A percentile compares a stretch with the other conserved stretches of the same genome.
phyloP scores from a whole-genome alignment of 148 eudicot genomes.

The Arbutus unedo region DNA sequence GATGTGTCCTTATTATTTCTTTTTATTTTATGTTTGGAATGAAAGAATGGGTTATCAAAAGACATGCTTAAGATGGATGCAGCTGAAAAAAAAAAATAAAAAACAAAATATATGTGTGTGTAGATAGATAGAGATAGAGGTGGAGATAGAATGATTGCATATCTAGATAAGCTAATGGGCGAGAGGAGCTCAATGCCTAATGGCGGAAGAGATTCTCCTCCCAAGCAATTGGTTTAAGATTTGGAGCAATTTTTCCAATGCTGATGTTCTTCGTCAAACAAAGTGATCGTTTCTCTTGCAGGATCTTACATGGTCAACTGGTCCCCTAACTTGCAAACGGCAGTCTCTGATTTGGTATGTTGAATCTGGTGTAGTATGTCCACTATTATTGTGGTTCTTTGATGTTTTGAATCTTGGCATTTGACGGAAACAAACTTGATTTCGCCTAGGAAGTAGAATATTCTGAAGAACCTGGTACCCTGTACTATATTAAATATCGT shows the following conservation, averaged over 20 bases:
- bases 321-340: conserved; percentile 97
- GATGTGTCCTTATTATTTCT: background rate
- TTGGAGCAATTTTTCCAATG: background rate
- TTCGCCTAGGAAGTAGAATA: conserved; percentile 88
- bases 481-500: conserved; percentile 90
- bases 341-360: conserved; percentile 95
- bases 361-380: conserved; percentile 9
- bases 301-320: conserved; percentile 99
- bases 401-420: background rate
- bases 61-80: background rate
- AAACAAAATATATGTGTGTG: no score
- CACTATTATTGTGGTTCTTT: conserved; percentile 11
- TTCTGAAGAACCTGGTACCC: conserved; percentile 91
- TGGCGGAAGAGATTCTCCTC: background rate
- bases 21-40: background rate
- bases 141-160: background rate
- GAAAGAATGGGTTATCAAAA: background rate
- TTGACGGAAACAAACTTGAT: conserved; percentile 15
- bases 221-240: conserved; percentile 1
- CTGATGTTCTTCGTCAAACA: background rate
- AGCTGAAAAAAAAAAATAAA: no score
- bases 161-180: background rate
- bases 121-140: no score
- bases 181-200: conserved; percentile 6
- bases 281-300: conserved; percentile 35